Conservation (phyloP, 768 basidiomycete genomes). For the Epithele typhae region DNA sequence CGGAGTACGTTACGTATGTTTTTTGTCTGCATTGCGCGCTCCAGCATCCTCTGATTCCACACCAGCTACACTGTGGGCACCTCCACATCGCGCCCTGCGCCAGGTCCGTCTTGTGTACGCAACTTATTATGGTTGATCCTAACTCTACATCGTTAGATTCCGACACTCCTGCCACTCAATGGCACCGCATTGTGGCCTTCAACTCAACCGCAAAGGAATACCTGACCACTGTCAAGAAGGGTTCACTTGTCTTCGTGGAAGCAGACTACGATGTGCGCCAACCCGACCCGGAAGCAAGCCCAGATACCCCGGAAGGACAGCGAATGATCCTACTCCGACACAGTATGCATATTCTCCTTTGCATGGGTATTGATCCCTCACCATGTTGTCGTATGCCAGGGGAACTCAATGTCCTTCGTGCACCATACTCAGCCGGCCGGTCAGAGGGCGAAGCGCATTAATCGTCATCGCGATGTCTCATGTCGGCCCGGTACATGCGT, state of each 20-base stretch:
- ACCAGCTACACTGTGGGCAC: constrained; percentile 77
- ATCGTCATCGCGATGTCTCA: too few relatives aligned
- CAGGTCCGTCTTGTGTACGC: too few relatives aligned
- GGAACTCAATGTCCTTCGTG: too few relatives aligned
- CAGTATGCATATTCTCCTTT: constrained; percentile 36
- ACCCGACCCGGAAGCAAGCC: constrained; percentile 60
- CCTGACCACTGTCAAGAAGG: constrained; percentile 62
- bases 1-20: constrained; percentile 67
- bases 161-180: too few relatives aligned
- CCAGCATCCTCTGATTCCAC: too few relatives aligned
- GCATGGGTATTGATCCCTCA: too few relatives aligned
- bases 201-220: constrained; percentile 54
- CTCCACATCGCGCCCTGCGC: constrained; percentile 50
- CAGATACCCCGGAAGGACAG: constrained; percentile 64
- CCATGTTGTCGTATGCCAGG: too few relatives aligned
- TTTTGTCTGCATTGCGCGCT: neutral
- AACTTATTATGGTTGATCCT: too few relatives aligned
- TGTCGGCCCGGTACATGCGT: constrained; percentile 1
- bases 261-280: constrained; percentile 74
- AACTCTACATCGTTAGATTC: too few relatives aligned
- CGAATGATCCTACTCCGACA: constrained; percentile 82
- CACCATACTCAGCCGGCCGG: too few relatives aligned
- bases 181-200: constrained; percentile 78
- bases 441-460: too few relatives aligned
- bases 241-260: constrained; percentile 77